Conservation (phyloP, 371 early-diverging fungal species). For the Mortierella sp. region DNA sequence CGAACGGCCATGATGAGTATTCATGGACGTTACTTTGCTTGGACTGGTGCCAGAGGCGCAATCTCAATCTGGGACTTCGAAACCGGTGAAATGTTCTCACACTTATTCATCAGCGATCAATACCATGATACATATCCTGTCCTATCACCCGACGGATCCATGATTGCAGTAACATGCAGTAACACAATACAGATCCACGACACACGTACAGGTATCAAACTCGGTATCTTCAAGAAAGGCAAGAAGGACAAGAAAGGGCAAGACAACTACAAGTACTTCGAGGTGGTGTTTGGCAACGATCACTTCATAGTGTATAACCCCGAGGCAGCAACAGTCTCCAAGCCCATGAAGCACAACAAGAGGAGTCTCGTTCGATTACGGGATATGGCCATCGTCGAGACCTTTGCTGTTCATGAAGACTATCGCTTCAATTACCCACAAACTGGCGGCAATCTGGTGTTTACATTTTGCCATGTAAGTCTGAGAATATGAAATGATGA, state of each 20-base stretch:
- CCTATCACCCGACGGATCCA: conserved; percentile 14
- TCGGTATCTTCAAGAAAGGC: neutral
- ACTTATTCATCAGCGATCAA: neutral
- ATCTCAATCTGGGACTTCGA: conserved; percentile 25
- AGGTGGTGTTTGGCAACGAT: conserved; percentile 14
- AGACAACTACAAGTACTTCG: conserved; percentile 13
- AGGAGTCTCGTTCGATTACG: conserved; percentile 5
- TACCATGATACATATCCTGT: neutral
- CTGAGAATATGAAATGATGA: conserved; percentile 12
- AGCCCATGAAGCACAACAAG: neutral
- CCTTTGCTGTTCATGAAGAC: neutral
- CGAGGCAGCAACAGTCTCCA: neutral
- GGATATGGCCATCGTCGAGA: conserved; percentile 8
- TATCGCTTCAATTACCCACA: conserved; percentile 10
- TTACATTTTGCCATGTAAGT: conserved; percentile 12
- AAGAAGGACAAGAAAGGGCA: conserved; percentile 1
- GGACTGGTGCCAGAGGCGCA: conserved; percentile 3
- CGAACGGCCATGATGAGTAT: conserved; percentile 1
- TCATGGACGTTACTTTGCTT: conserved; percentile 25
- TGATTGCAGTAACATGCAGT: conserved; percentile 10
- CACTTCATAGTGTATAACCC: conserved; percentile 2
- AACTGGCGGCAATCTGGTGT: neutral
- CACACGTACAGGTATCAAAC: conserved; percentile 6
- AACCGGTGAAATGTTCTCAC: conserved; percentile 11
- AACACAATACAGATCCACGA: conserved; percentile 14